phyloP scores from a whole-genome alignment of 306 rosid species.

The Fagus sylvatica region DNA sequence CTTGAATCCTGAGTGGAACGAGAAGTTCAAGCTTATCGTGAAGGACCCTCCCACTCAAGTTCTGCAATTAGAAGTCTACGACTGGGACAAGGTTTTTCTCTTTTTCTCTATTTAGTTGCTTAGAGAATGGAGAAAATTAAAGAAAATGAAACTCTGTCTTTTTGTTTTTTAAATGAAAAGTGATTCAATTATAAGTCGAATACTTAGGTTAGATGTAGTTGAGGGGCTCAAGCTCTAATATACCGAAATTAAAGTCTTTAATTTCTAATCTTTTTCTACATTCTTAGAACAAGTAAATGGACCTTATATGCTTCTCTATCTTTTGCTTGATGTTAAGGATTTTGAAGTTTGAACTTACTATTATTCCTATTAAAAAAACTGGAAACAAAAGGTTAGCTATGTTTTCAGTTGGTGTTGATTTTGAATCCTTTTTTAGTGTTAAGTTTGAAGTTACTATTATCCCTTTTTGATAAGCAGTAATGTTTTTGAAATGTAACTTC shows the following conservation, averaged over 20 bases:
- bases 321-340: too few relatives aligned
- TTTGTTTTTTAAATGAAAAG: background rate
- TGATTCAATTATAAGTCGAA: background rate
- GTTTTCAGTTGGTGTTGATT: too few relatives aligned
- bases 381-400: too few relatives aligned
- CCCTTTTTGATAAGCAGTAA: too few relatives aligned
- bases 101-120: slow-evolving; percentile 23
- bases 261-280: too few relatives aligned
- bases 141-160: background rate
- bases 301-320: too few relatives aligned
- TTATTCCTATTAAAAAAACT: too few relatives aligned
- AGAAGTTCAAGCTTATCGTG: slow-evolving; percentile 84
- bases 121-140: slow-evolving; percentile 15
- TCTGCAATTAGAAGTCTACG: slow-evolving; percentile 83
- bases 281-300: too few relatives aligned
- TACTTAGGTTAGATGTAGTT: background rate
- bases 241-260: background rate
- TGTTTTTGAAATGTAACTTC: too few relatives aligned
- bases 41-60: slow-evolving; percentile 82
- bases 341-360: too few relatives aligned
- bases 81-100: slow-evolving; percentile 89
- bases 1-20: slow-evolving; percentile 95
- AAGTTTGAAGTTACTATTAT: too few relatives aligned
- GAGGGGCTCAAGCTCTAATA: background rate
- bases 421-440: too few relatives aligned